Evolutionary conservation across 345 rosid genomes (phyloP).

Genomic region (Mallotus nudiflorus): DNA sequence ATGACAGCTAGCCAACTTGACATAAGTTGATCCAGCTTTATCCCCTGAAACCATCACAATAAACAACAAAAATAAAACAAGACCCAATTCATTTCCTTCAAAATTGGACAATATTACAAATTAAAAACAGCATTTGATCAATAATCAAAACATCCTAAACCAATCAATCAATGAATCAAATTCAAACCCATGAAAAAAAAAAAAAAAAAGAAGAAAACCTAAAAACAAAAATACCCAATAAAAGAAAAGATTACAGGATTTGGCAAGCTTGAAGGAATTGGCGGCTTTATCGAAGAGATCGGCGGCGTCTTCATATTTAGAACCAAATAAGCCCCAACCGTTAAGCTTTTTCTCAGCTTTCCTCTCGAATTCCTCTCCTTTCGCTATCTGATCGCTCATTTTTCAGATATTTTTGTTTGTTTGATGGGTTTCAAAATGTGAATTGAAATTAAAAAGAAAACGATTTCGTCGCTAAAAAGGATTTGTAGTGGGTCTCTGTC

Average conservation of each 20-base stretch:
- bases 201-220: too few relatives aligned
- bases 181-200: too few relatives aligned
- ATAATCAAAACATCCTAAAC: neutral
- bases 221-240: too few relatives aligned
- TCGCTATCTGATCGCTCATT: slow-evolving; percentile 62
- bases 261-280: slow-evolving; percentile 69
- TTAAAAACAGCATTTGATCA: neutral
- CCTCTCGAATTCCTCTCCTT: slow-evolving; percentile 62
- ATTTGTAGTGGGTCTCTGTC: too few relatives aligned
- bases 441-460: neutral
- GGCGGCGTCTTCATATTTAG: slow-evolving; percentile 72
- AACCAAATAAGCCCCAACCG: slow-evolving; percentile 60
- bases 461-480: too few relatives aligned
- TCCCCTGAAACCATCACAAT: slow-evolving; percentile 59
- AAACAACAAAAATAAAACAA: neutral
- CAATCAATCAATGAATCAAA: neutral
- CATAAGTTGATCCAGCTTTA: slow-evolving; percentile 67
- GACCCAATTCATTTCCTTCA: neutral
- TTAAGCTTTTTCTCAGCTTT: slow-evolving; percentile 69
- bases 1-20: slow-evolving; percentile 76
- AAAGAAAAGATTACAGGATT: slow-evolving; percentile 45
- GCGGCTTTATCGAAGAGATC: slow-evolving; percentile 77
- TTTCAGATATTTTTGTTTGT: neutral
- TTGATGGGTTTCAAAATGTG: neutral
- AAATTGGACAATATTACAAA: neutral